These are phyloP conservation scores for Lentinula edodes DNA, from an alignment of 768 basidiomycete species.

Conservation along the genomic window DNA sequence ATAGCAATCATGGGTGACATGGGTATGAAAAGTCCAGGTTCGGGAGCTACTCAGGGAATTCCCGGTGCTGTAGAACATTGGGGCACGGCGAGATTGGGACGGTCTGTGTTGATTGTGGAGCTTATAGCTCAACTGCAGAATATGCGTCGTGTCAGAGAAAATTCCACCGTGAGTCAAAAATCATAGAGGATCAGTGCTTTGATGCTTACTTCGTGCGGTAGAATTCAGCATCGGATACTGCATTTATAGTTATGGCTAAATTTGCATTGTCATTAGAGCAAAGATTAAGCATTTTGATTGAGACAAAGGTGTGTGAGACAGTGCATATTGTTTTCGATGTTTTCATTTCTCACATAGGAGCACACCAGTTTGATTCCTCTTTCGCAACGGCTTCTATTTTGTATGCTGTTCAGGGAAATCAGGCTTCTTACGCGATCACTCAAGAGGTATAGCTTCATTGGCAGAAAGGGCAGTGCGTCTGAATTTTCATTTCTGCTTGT, in stretches of 20 bases:
- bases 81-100: slow-evolving; percentile 54
- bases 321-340: background rate
- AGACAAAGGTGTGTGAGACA: slow-evolving; percentile 42
- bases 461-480: background rate
- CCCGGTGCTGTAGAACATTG: slow-evolving; percentile 19
- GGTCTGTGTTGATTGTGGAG: slow-evolving; percentile 57
- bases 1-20: slow-evolving; percentile 59
- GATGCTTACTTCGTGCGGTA: slow-evolving; percentile 8
- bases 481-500: background rate
- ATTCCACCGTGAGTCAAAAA: slow-evolving; percentile 8
- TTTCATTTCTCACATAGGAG: slow-evolving; percentile 37
- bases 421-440: slow-evolving; percentile 57
- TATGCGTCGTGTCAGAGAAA: slow-evolving; percentile 37
- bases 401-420: slow-evolving; percentile 58
- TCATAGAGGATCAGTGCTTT: background rate
- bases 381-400: slow-evolving; percentile 56
- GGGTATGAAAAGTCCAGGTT: slow-evolving; percentile 6
- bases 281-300: slow-evolving; percentile 48
- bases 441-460: slow-evolving; percentile 43
- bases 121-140: slow-evolving; percentile 47
- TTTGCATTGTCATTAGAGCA: slow-evolving; percentile 56
- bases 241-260: slow-evolving; percentile 25
- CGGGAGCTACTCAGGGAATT: background rate
- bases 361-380: slow-evolving; percentile 40
- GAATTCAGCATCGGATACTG: slow-evolving; percentile 18